These are phyloP conservation scores for Auxenochlorella protothecoides DNA, from an alignment of 139 green algal genomes.

Conservation along the genomic window DNA sequence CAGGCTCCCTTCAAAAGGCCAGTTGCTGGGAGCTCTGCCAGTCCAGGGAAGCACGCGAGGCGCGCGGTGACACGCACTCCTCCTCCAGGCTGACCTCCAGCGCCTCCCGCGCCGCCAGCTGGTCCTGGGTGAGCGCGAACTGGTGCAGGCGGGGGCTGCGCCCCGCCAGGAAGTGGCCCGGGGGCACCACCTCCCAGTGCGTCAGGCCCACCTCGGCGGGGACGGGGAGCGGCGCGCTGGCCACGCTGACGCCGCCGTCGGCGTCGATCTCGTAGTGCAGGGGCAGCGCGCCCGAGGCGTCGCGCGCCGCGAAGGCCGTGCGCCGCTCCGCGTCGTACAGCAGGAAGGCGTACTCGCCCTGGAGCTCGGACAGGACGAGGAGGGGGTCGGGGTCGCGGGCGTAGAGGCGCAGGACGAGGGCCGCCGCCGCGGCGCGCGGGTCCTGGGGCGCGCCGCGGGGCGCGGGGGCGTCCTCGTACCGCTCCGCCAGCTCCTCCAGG, in stretches of 20 bases:
- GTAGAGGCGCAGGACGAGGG: slow-evolving; percentile 38
- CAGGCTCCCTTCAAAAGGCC: too few relatives aligned
- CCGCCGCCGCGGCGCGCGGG: slow-evolving; percentile 10
- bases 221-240: slow-evolving; percentile 24
- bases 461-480: slow-evolving; percentile 11
- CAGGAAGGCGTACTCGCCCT: slow-evolving; percentile 66
- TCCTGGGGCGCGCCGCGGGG: slow-evolving; percentile 1
- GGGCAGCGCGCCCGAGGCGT: slow-evolving; percentile 17
- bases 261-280: slow-evolving; percentile 47
- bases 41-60: too few relatives aligned
- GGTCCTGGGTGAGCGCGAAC: slow-evolving; percentile 59
- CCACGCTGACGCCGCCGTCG: slow-evolving; percentile 34
- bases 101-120: slow-evolving; percentile 33
- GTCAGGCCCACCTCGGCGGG: slow-evolving; percentile 3
- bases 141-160: slow-evolving; percentile 36
- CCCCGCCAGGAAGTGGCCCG: slow-evolving; percentile 44
- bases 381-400: slow-evolving; percentile 31
- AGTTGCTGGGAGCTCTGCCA: too few relatives aligned
- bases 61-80: slow-evolving; percentile 4
- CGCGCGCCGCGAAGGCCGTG: slow-evolving; percentile 47
- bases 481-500: slow-evolving; percentile 37
- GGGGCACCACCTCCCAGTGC: slow-evolving; percentile 49
- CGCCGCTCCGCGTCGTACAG: slow-evolving; percentile 48
- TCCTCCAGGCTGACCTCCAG: slow-evolving; percentile 23
- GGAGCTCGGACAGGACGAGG: slow-evolving; percentile 61